These are phyloP conservation scores for Uromyces viciae-fabae DNA, from an alignment of 1,284 basidiomycete genomes.

Conservation along the genomic window DNA sequence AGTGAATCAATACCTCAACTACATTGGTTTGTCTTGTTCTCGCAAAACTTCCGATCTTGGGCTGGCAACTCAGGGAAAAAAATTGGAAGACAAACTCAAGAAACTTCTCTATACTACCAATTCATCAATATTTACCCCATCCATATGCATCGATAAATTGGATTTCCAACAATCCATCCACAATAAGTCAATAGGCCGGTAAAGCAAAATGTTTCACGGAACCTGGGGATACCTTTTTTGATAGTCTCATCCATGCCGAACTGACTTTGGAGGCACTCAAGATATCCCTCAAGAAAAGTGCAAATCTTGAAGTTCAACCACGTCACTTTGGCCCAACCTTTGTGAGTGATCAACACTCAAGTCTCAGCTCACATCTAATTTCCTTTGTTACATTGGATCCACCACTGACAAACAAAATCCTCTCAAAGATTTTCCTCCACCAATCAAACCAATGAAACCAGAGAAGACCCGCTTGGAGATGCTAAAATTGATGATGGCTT, in stretches of 20 bases:
- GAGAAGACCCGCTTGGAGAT: constrained; percentile 6
- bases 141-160: constrained; percentile 22
- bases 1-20: constrained; percentile 1
- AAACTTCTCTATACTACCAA: neutral
- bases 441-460: neutral
- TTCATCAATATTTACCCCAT: neutral
- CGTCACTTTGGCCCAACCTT: neutral
- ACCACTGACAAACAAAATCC: neutral
- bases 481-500: constrained; percentile 21
- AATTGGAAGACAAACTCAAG: neutral
- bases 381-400: neutral
- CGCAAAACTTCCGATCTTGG: neutral
- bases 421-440: neutral
- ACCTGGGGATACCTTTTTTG: constrained; percentile 2
- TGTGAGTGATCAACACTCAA: neutral
- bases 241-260: neutral
- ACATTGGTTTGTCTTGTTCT: neutral
- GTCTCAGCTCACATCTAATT: neutral
- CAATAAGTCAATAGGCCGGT: neutral
- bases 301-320: neutral
- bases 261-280: neutral
- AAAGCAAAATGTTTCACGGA: neutral
- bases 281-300: neutral
- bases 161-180: constrained; percentile 16
- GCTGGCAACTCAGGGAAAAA: neutral